Percentiles rank a stretch among this genome's conserved stretches.
Conservation (phyloP, 768 basidiomycete species). For the Auriscalpium vulgare region DNA sequence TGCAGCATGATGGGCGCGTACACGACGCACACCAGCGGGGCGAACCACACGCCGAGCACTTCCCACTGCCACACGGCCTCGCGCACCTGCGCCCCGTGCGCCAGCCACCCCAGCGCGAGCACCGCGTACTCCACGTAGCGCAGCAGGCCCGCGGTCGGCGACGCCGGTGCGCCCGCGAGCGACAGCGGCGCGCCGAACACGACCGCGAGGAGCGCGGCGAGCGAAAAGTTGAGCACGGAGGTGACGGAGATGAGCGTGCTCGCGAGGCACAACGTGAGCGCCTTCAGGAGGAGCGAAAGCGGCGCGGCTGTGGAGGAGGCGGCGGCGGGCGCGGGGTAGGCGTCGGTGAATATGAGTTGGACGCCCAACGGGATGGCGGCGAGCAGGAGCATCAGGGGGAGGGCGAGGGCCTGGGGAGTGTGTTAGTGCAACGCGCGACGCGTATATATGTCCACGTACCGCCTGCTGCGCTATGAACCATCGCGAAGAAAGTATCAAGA, state of each 20-base stretch:
- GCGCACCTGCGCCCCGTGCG: conserved; percentile 36
- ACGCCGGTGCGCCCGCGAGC: conserved; percentile 31
- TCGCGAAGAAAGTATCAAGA: conserved; percentile 36
- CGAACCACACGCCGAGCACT: conserved; percentile 73
- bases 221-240: conserved; percentile 88
- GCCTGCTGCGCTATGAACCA: conserved; percentile 34
- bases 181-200: conserved; percentile 59
- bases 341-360: too few relatives aligned
- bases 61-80: conserved; percentile 71
- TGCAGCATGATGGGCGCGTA: conserved; percentile 71
- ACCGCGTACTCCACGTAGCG: conserved; percentile 32
- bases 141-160: conserved; percentile 20
- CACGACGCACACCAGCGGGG: conserved; percentile 74
- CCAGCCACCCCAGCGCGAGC: conserved; percentile 54
- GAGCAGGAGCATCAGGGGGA: conserved; percentile 30
- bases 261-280: conserved; percentile 72
- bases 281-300: conserved; percentile 47
- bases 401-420: conserved; percentile 7
- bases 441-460: conserved; percentile 24
- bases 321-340: conserved; percentile 17
- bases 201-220: conserved; percentile 66
- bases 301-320: conserved; percentile 23
- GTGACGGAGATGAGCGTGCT: conserved; percentile 82
- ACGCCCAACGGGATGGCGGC: too few relatives aligned
- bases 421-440: background rate